Percentiles rank a stretch among this genome's conserved stretches.
phyloP scores from a whole-genome alignment of 1,284 basidiomycete genomes.

The Apiotrichum gracile region DNA sequence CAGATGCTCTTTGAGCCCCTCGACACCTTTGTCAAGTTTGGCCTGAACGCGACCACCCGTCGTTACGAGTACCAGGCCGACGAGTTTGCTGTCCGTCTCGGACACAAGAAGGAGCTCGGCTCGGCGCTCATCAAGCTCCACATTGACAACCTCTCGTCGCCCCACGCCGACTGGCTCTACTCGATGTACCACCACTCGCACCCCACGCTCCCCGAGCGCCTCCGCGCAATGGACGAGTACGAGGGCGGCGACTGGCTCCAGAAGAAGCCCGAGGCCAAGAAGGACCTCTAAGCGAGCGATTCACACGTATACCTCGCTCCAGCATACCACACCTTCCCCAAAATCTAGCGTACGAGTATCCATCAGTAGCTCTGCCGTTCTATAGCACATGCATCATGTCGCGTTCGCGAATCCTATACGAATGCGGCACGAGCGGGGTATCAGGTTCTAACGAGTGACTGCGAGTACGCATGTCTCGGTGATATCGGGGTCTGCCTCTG shows the following conservation, averaged over 20 bases:
- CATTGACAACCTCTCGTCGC: conserved; percentile 81
- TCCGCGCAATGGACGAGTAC: conserved; percentile 66
- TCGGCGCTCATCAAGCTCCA: conserved; percentile 74
- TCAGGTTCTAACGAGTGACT: not conserved
- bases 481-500: too few relatives aligned
- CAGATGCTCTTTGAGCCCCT: conserved; percentile 77
- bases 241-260: conserved; percentile 8
- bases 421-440: not conserved
- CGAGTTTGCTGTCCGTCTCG: conserved; percentile 42
- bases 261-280: not conserved
- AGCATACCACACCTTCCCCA: too few relatives aligned
- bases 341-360: too few relatives aligned
- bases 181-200: conserved; percentile 90
- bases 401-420: not conserved
- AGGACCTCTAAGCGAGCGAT: not conserved
- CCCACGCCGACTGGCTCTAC: conserved; percentile 89
- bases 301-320: too few relatives aligned
- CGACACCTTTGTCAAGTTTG: conserved; percentile 68
- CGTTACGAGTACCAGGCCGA: conserved; percentile 81
- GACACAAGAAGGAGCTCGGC: conserved; percentile 59
- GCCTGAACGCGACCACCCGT: conserved; percentile 72
- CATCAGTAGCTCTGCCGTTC: not conserved
- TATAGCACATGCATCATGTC: conserved; percentile 2
- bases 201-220: conserved; percentile 78
- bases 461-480: too few relatives aligned